These are phyloP conservation scores for Cyphellophora europaea DNA, from an alignment of 2,329 filamentous ascomycete genomes.

Conservation along the genomic window DNA sequence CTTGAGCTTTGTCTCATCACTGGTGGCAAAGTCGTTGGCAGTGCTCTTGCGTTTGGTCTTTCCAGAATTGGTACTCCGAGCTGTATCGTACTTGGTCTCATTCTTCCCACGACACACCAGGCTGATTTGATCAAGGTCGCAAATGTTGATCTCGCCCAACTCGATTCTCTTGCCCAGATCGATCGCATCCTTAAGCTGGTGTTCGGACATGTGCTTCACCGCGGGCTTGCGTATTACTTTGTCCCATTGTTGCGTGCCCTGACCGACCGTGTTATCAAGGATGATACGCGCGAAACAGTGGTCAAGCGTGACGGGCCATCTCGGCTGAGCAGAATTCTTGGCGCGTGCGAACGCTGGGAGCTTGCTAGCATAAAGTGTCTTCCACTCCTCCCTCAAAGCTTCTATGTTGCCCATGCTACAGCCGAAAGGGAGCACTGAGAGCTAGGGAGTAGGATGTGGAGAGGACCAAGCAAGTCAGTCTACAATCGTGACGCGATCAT, in stretches of 20 bases:
- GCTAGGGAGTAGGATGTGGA: too few species aligned
- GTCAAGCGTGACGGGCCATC: slow-evolving; percentile 31
- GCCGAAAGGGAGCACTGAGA: too few species aligned
- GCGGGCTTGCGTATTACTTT: slow-evolving; percentile 32
- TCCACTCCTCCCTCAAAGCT: slow-evolving; percentile 14
- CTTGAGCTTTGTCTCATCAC: neutral
- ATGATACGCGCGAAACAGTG: slow-evolving; percentile 20
- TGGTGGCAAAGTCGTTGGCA: neutral
- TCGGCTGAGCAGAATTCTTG: slow-evolving; percentile 20
- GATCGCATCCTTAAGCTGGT: slow-evolving; percentile 29
- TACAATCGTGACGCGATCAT: too few species aligned
- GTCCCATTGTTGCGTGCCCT: slow-evolving; percentile 32
- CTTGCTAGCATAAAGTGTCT: slow-evolving; percentile 15
- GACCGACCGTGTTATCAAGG: slow-evolving; percentile 30
- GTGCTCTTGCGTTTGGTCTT: neutral
- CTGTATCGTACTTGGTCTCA: slow-evolving; percentile 13
- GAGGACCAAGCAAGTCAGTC: too few species aligned
- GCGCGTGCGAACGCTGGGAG: slow-evolving; percentile 19
- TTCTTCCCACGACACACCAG: slow-evolving; percentile 28
- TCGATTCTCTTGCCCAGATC: slow-evolving; percentile 28
- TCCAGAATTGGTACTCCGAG: neutral
- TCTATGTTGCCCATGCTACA: slow-evolving; percentile 10
- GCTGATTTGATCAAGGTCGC: slow-evolving; percentile 30
- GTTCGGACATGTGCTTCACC: slow-evolving; percentile 31
- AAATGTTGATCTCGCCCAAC: slow-evolving; percentile 27